Evolutionary conservation across 495 filamentous ascomycete genomes (phyloP), one percentile per base, ranked within the genome.

Genomic region (Rhizodiscina lignyota): DNA sequence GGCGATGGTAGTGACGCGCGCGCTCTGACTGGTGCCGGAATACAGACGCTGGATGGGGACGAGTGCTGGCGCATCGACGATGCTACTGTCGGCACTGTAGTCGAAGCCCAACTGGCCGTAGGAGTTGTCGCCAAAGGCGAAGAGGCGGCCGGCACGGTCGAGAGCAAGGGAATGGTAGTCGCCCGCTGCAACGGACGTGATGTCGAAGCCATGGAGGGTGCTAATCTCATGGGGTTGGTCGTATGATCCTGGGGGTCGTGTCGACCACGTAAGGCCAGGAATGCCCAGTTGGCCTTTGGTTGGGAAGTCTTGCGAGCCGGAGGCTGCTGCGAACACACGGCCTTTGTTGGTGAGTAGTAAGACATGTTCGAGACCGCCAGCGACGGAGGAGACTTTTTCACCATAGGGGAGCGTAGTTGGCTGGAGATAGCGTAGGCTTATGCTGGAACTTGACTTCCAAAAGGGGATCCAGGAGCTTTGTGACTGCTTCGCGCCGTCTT

Each of bases 81-180:
- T 69, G 6, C 71, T 63, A 8, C 67, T 52, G 23, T 74, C 68
- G 0, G 70, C 48, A 33, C 71, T 67, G 30, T 64, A 71, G 32
- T 80, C 68, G 42, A 85, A 71, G 4, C 87, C 87, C 6, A 94
- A 60, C 54, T 96, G 89, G 21, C 89, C 89, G 36, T 67, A 64
- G 0, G 75, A 73, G 53, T 96, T 96, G 50, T 94, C 84, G 16
- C 89, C 89, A 54, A 93, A 97, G 18, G 72, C 62, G 53, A 84
- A 93, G n/a, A 85, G 66, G 18, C 68, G 64, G 24, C 89, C 89
- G 29, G 79, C 58, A 18, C 62, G 65, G 47, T 84, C 80, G 13
- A 83, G 62, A 1, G 66, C 77, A 8, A 94, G 58, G 18, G 84
- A 87, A 54, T 97, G 89, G 42, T 77, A 77, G 50, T 93, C 85